Evolutionary conservation across 1,284 basidiomycete species (phyloP), one percentile per base, ranked within the genome.

Genomic region (Sanghuangporus sanghuang): DNA sequence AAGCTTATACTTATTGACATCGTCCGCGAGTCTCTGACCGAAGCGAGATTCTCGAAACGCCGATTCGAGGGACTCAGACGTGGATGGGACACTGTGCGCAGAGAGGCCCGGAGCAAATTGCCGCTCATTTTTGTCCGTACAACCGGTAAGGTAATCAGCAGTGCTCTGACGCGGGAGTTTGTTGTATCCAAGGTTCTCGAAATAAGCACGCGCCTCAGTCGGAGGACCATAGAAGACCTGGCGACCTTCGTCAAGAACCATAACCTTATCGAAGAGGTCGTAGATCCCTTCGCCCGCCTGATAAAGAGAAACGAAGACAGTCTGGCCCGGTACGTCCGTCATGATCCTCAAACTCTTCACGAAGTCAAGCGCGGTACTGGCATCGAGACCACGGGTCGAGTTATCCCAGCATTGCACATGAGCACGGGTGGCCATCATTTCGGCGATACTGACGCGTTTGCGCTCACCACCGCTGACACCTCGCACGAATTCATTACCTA

Each of bases 381-480:
- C 90, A 69, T 96, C 94, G 49, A 97, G 81, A 65, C 95, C 93
- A 54, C 92, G 82, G 1, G 91, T 92, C 0, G 89, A 89, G 68
- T 92, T 93, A 73, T 93, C 91, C 86, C 90, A 93, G 66, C 83
- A 85, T 65, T 90, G 84, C n/a, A 94, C 85, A 50, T 85, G 84
- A 27, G 89, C 89, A 53, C 88, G 83, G 6, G 87, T 89, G 0
- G 88, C 83, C 82, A 95, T 87, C 81, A 90, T 90, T 76, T 95
- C 93, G 6, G 89, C 86, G 70, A 95, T 93, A 56, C 89, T 91
- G 14, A 95, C 92, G 69, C 93, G 91, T 74, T 93, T 93, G 40
- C 88, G 81, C 72, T 93, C 92, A 42, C 95, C 94, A 57, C 93
- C 94, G 0, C 89, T 90, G 3, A 95, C 87, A 65, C 93, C 94